Base-by-base conservation (phyloP, 257 asterid genomes). In the Penstemon davidsonii region DNA sequence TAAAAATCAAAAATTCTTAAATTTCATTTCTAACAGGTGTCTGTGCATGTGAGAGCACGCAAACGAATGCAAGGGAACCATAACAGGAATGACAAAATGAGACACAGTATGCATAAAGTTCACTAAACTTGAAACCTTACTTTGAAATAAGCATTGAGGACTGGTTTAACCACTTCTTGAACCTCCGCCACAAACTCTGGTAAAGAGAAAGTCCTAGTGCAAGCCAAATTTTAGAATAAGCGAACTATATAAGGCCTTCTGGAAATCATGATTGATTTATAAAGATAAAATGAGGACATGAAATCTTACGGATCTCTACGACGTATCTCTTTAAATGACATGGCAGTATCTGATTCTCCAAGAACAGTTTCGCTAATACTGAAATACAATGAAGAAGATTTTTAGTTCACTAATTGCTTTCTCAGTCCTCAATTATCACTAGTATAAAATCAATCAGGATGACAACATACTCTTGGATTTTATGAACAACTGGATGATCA, bases 131-230 rank as follows among this genome's bases (percentile, higher is more conserved):
- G 45, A 71, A 73, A 45, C 75, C 86, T 81, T 83, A 87, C 99
- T 81, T 94, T 91, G 74, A 79, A 86, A 80, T 91, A 91, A 69
- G 99, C 98, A 39, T 40, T 77, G 69, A 94, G 92, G 51, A 94
- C 96, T 65, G 99, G 99, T 80, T 77, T 88, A 70, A 94, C 75
- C 72, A 85, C 92, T 62, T 91, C 96, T 84, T 94, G 98, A 77
- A 91, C 93, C 81, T 94, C 99, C 64, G 98, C 79, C 58, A 91
- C 96, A 81, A 94, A 94, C 12, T 94, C 99, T 0, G 99, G 96
- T 66, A 94, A 87, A 50, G 95, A 91, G 79, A 94, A 94, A 12
- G 82, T 74, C 85, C 99, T 91, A 78, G 43, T 46, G 71, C 57
- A 71, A 66, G 56, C 71, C 74, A 73, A 63, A 56, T 37, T 62